These are phyloP conservation scores for Citrullus mucosospermus DNA, from an alignment of 306 rosid species.

Conservation along the genomic window DNA sequence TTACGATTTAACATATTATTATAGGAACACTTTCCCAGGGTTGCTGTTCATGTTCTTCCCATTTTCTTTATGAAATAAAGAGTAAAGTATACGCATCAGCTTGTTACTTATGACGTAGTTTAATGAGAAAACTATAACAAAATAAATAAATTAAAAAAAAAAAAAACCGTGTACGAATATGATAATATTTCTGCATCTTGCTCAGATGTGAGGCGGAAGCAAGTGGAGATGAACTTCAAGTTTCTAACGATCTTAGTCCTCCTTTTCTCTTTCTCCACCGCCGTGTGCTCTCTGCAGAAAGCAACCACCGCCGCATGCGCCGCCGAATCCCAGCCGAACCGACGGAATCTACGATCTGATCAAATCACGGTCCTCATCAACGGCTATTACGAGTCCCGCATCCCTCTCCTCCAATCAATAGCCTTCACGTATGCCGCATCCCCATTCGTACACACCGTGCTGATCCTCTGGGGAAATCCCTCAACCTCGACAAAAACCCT, in stretches of 20 bases:
- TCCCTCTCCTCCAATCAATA: conserved; percentile 62
- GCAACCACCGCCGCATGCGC: conserved; percentile 25
- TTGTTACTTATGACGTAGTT: background rate
- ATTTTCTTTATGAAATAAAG: background rate
- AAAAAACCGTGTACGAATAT: background rate
- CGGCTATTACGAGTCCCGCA: conserved; percentile 72
- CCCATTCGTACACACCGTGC: conserved; percentile 50
- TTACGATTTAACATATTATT: no score
- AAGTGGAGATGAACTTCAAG: background rate
- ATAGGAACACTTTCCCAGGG: no score
- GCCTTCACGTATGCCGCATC: conserved; percentile 49
- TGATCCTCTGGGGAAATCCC: conserved; percentile 86
- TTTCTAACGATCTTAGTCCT: background rate
- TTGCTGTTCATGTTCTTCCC: background rate
- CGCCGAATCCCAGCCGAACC: conserved; percentile 10
- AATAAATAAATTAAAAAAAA: background rate
- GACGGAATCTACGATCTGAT: conserved; percentile 30
- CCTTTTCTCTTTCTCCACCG: conserved; percentile 5
- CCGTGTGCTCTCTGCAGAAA: conserved; percentile 4
- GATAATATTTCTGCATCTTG: background rate
- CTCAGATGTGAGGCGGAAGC: background rate
- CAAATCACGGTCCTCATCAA: conserved; percentile 65
- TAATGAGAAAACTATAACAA: background rate
- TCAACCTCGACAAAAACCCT: conserved; percentile 33
- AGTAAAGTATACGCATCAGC: background rate